Base-by-base conservation (phyloP, 2,329 filamentous ascomycete species). In the Cryphonectria japonica region DNA sequence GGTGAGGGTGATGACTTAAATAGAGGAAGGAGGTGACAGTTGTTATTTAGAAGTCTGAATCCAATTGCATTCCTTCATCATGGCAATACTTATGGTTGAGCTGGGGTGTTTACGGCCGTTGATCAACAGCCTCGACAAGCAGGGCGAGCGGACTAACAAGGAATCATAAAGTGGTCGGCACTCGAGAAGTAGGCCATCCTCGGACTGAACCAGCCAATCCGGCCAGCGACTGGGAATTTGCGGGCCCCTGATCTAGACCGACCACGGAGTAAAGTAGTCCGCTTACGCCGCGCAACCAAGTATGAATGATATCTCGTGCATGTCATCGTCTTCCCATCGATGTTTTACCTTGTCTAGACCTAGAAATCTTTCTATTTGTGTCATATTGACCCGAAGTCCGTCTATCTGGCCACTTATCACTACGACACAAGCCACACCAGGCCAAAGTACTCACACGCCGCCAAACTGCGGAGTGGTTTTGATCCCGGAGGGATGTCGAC, bases 191-290 rank as follows among this genome's bases (percentile, higher is more conserved):
- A 13, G 32, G 29, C 19, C 29, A 16, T 39, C n/a, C 19, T 63
- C 61, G 61, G 39, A 26, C 22, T 64, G 32, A 8, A 14, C 16
- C 39, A 46, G 61, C 61, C 61, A 46, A 64, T 64, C 60, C 60
- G 22, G 34, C 14, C 34, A 50, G 11, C 39, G 3, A 8, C 61
- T 64, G 4, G 13, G n/a, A 16, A 26, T 43, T 50, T 16, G 22
- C n/a, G 13, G 63, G 43, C 8, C 14, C 11, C 63, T 5, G 5
- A 34, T 46, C 13, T 52, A 19, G 29, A 34, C n/a, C 41, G 41
- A 29, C 63, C 63, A 29, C 63, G 43, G 63, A 9, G 13, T 22
- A 32, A 46, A 34, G 2, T n/a, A 32, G 61, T 39, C 61, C 41
- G 63, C 39, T 52, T 65, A 65, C 26, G 41, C 63, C 63, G 63